A percentile compares a stretch with the other conserved stretches of the same genome.
Evolutionary conservation across 768 basidiomycete species (phyloP).

Genomic region (Termitomyces sp.): DNA sequence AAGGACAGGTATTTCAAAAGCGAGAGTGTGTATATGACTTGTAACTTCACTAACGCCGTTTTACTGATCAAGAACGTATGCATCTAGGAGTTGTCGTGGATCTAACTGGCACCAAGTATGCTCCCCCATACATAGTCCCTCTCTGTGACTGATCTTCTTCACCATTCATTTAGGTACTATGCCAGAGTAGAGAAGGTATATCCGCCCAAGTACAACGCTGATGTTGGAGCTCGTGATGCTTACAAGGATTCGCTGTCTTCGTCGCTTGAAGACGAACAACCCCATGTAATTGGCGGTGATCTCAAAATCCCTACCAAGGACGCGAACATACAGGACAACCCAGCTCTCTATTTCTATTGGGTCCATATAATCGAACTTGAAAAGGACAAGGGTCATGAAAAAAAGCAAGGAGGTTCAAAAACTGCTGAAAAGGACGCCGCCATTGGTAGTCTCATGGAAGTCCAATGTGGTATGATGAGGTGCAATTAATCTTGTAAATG

Average conservation of each 20-base stretch:
- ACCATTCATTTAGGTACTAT: constrained; percentile 52
- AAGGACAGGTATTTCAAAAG: constrained; percentile 90
- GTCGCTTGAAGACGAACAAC: constrained; percentile 40
- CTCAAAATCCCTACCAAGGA: constrained; percentile 72
- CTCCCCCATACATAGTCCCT: constrained; percentile 3
- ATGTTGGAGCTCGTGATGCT: constrained; percentile 42
- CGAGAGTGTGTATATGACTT: constrained; percentile 63
- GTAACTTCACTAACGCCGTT: not conserved
- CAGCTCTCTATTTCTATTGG: constrained; percentile 80
- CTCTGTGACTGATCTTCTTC: constrained; percentile 11
- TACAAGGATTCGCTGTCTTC: constrained; percentile 43
- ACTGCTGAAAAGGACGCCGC: constrained; percentile 52
- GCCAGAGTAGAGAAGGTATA: constrained; percentile 77
- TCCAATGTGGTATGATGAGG: constrained; percentile 79
- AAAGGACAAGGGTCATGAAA: constrained; percentile 61
- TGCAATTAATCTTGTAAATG: constrained; percentile 22
- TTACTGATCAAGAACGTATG: constrained; percentile 11
- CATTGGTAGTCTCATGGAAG: constrained; percentile 78
- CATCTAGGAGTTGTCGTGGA: constrained; percentile 78
- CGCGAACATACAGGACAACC: constrained; percentile 67
- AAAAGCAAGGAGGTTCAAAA: constrained; percentile 48
- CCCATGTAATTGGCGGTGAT: constrained; percentile 74
- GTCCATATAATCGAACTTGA: constrained; percentile 80
- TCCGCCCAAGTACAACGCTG: constrained; percentile 52
- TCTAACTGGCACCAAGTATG: constrained; percentile 79